Conservation (phyloP, 1,284 basidiomycete species). For the Ganoderma leucocontextum region DNA sequence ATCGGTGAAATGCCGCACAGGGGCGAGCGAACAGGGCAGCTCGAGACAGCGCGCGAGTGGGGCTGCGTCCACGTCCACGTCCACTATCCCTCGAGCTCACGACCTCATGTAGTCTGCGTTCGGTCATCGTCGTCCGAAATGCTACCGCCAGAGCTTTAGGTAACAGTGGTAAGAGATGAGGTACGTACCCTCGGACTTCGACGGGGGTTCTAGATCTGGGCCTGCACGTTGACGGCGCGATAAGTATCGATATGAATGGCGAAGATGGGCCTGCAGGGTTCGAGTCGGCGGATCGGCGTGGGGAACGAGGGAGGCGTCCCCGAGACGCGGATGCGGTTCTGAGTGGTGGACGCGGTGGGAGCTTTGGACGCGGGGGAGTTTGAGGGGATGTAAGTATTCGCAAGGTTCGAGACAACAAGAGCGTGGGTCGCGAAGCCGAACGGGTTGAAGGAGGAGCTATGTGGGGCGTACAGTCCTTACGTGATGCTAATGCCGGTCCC, state of each 20-base stretch:
- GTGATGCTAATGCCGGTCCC: background rate
- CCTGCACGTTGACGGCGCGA: slow-evolving; percentile 5
- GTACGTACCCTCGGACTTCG: slow-evolving; percentile 3
- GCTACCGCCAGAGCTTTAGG: background rate
- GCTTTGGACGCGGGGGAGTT: background rate
- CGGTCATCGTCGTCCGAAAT: background rate
- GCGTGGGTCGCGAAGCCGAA: background rate
- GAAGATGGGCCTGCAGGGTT: background rate
- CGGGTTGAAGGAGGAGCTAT: background rate
- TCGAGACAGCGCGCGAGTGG: background rate
- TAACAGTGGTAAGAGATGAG: background rate
- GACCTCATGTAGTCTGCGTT: background rate
- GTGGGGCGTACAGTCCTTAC: background rate
- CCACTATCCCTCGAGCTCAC: background rate
- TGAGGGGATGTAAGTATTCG: background rate
- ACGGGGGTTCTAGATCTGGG: background rate
- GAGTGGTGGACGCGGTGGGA: background rate
- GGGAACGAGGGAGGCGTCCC: background rate
- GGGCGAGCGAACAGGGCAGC: background rate
- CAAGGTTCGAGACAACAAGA: background rate
- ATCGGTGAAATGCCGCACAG: slow-evolving; percentile 19
- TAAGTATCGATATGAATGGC: slow-evolving; percentile 12
- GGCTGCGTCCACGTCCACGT: background rate
- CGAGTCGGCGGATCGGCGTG: background rate
- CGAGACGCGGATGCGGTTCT: background rate